Conservation (phyloP, 1,139 yeast species). For the Lodderomyces beijingensis region DNA sequence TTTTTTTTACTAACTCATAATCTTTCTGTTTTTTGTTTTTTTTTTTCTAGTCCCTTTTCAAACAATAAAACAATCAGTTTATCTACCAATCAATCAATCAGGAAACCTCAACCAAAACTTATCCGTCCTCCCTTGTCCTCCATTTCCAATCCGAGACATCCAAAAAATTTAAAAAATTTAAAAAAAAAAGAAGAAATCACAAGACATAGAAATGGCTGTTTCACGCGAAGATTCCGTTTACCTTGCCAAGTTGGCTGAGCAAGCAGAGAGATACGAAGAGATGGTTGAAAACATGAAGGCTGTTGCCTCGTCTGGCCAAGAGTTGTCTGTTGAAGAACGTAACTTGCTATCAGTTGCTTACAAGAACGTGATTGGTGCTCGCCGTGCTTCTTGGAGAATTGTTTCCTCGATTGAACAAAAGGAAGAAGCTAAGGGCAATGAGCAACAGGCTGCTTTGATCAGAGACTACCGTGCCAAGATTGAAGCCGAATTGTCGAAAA, state of each 20-base stretch:
- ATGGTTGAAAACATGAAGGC: constrained; percentile 99
- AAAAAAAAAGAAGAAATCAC: constrained; percentile 1
- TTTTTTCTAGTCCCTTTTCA: no score
- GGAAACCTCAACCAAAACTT: no score
- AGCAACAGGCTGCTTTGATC: constrained; percentile 80
- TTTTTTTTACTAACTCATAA: no score
- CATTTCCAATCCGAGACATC: background rate
- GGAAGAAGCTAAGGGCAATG: constrained; percentile 95
- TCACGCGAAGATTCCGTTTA: constrained; percentile 98
- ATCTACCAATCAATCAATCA: no score
- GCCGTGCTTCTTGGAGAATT: constrained; percentile 99
- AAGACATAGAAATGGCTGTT: constrained; percentile 71
- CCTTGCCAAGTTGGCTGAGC: constrained; percentile 98
- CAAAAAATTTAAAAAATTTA: background rate
- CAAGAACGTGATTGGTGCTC: constrained; percentile 97
- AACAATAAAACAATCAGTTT: no score
- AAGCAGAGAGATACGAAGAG: constrained; percentile 99
- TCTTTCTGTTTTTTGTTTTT: no score
- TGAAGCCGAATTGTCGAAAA: constrained; percentile 87
- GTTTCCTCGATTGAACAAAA: constrained; percentile 96
- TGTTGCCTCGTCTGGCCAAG: constrained; percentile 94
- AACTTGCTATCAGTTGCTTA: constrained; percentile 95
- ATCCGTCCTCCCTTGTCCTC: no score
- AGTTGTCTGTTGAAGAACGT: constrained; percentile 95
- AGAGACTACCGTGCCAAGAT: constrained; percentile 94